Base-by-base conservation (phyloP, 805 yeast species). In the Lachancea quebecensis region DNA sequence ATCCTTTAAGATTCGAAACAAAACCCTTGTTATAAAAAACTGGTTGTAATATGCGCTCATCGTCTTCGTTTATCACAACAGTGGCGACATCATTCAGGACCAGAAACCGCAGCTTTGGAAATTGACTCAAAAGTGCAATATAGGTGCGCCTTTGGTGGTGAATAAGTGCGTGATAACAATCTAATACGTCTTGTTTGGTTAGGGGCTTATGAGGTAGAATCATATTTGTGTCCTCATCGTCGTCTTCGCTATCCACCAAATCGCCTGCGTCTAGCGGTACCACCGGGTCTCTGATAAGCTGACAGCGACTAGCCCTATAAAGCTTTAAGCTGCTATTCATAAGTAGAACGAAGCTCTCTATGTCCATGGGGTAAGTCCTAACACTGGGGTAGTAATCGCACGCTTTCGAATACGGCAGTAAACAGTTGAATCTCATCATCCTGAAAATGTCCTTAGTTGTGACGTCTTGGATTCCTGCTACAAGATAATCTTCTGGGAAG, bases 331-430 rank as follows among this genome's bases (percentile, higher is more conserved):
- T 55, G 29, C 44, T 40, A 41, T 64, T 64, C 55, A 67, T 52
- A 51, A 51, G 38, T 29, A 41, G 39, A 45, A 54, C 59, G 57
- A 67, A 50, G 45, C 53, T 47, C 18, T 60, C 55, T 33, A 68
- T 47, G 45, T 59, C 62, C 62, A 67, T 70, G 12, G 70, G 66
- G 25, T 68, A 70, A 0, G 74, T 70, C 39, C 69, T 59, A 3
- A 70, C 73, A 35, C 70, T 60, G 21, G 74, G 74, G 48, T 66
- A 69, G 38, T 54, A 56, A 50, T 69, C 74, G 38, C 70, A 67
- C 1, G 74, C 73, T 45, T 69, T 70, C 1, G 74, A 68, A 44
- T 70, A 70, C 2, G 74, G 74, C 33, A 66, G 51, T 21, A 70
- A 45, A 17, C 65, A 64, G 9, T 67, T 51, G 31, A 57, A 53